Evolutionary conservation across 352 stramenopile species (phyloP).

Genomic region (Phytophthora constricta): DNA sequence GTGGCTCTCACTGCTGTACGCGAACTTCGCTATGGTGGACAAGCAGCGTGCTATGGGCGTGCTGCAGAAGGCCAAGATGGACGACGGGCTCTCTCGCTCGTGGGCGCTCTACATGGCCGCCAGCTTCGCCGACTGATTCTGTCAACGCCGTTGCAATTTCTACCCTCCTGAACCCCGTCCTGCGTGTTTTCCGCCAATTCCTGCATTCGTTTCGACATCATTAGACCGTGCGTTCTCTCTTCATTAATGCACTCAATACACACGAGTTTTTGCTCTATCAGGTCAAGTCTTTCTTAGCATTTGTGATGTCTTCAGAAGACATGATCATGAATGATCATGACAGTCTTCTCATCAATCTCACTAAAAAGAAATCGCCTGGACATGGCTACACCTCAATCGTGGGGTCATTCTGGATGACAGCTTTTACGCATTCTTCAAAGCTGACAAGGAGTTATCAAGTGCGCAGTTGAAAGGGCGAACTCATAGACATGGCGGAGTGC

Average conservation of each 20-base stretch:
- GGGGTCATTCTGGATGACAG: constrained; percentile 42
- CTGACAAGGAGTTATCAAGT: constrained; percentile 49
- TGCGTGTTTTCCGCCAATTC: neutral
- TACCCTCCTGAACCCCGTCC: no score
- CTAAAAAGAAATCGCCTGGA: no score
- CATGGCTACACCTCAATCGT: no score
- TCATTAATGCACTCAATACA: neutral
- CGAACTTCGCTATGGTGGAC: constrained; percentile 66
- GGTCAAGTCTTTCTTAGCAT: neutral
- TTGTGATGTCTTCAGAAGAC: neutral
- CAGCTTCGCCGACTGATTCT: constrained; percentile 44
- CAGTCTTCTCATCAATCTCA: no score
- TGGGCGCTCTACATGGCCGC: constrained; percentile 83
- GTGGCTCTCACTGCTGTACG: constrained; percentile 66
- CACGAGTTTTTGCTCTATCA: neutral
- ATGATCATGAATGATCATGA: no score
- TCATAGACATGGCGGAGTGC: constrained; percentile 59
- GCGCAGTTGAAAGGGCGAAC: constrained; percentile 28
- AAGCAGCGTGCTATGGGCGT: constrained; percentile 58
- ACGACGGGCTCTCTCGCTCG: constrained; percentile 70
- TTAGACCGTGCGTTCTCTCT: neutral
- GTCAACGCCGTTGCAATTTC: no score
- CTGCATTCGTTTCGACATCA: neutral
- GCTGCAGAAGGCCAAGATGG: constrained; percentile 64
- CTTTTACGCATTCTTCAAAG: constrained; percentile 44